Evolutionary conservation across 1,284 basidiomycete genomes (phyloP), one percentile per base, ranked within the genome.

Genomic region (Papiliotrema laurentii): DNA sequence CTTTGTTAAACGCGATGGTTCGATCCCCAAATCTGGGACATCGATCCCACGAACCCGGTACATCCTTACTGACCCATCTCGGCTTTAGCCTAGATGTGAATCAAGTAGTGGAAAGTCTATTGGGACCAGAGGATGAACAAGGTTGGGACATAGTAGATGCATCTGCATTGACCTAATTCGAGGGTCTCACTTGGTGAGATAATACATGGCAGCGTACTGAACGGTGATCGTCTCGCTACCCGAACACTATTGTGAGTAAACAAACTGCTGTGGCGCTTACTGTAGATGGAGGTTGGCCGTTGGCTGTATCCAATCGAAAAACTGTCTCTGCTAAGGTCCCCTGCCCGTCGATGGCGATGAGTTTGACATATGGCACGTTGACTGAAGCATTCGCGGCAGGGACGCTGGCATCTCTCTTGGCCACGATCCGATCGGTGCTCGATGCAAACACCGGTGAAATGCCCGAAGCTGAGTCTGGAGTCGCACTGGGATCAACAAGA

Each of bases 241-340:
- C 4, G 66, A 64, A 0, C 63, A 59, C 66, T 80, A 82, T 75
- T 78, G 28, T 2, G 35, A 16, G 42, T 45, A 47, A 50, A 36
- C 50, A 28, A n/a, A 26, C 43, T 24, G 35, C 16, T n/a, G 25
- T 16, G 27, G 34, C 16, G 69, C 76, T 64, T 58, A 80, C 79
- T 14, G 75, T 75, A n/a, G 78, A 55, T 28, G 83, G 82, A 13
- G 83, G 81, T 62, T 83, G 81, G n/a, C 84, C 83, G 30, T 74
- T 76, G 21, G 75, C 73, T 9, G 83, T 85, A 59, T 83, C 77
- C 10, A 79, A 72, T 43, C 83, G 72, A 71, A 78, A 83, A 5
- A 84, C 74, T 45, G 76, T 68, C 47, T 72, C 73, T 3, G 83
- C 81, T 30, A 84, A 67, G 2, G 68, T 60, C 3, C 83, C 83